Percentiles rank a stretch among this genome's conserved stretches.
Conservation (phyloP, 129 eudicot genomes). For the Centella asiatica region DNA sequence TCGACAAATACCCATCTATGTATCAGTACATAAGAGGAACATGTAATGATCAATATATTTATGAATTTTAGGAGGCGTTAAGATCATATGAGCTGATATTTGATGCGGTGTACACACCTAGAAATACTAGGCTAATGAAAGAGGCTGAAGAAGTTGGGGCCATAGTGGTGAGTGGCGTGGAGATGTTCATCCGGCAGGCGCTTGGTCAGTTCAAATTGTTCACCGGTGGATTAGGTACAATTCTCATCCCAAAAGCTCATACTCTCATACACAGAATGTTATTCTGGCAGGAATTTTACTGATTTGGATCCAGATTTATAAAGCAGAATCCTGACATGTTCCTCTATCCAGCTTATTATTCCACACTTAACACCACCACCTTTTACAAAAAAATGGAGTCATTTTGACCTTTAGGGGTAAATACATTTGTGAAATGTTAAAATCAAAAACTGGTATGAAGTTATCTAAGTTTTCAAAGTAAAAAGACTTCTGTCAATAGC, state of each 20-base stretch:
- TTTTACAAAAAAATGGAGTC: too few species aligned
- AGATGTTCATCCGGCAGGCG: constrained; percentile 85
- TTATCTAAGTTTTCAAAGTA: neutral
- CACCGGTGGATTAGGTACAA: constrained; percentile 72
- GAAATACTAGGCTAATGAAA: constrained; percentile 65
- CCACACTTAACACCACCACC: too few species aligned
- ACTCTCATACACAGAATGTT: too few species aligned
- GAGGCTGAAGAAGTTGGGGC: constrained; percentile 78
- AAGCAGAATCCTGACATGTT: too few species aligned
- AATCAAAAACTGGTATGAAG: too few species aligned
- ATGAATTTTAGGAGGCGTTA: constrained; percentile 40
- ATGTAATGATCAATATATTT: constrained; percentile 7
- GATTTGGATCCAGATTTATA: too few species aligned
- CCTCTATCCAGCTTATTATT: too few species aligned
- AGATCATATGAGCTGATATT: constrained; percentile 63
- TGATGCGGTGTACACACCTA: constrained; percentile 87
- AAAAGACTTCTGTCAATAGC: neutral
- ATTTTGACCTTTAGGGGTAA: too few species aligned
- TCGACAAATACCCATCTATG: too few species aligned
- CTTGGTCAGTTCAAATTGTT: constrained; percentile 69
- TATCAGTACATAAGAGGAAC: neutral
- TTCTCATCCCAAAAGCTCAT: neutral
- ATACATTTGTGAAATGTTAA: too few species aligned
- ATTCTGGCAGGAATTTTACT: too few species aligned
- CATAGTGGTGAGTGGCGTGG: constrained; percentile 70